A percentile compares a stretch with the other conserved stretches of the same genome.
phyloP scores from a whole-genome alignment of 2,329 filamentous ascomycete species.

The Endocalyx cinctus region DNA sequence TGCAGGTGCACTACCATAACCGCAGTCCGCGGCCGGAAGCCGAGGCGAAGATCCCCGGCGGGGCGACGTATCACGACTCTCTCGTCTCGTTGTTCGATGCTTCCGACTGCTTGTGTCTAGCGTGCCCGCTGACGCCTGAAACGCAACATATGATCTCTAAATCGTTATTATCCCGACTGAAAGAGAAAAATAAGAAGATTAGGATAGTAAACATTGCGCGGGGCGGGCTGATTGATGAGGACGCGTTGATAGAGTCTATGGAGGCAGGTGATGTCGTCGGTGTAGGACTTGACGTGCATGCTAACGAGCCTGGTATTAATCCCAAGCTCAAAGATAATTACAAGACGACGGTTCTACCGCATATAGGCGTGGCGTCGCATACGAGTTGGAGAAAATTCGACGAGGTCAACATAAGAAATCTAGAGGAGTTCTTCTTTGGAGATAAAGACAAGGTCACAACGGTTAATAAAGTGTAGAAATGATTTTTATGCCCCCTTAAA shows the following conservation, averaged over 20 bases:
- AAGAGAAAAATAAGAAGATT: constrained; percentile 19
- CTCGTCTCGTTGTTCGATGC: constrained; percentile 24
- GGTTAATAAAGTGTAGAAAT: constrained; percentile 3
- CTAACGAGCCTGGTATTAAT: constrained; percentile 29
- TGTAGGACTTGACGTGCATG: constrained; percentile 31
- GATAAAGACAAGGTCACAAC: constrained; percentile 7
- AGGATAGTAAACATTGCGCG: constrained; percentile 31
- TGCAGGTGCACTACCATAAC: constrained; percentile 29
- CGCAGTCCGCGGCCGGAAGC: constrained; percentile 14
- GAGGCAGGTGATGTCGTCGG: constrained; percentile 26
- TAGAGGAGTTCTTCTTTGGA: constrained; percentile 20
- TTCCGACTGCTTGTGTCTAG: constrained; percentile 25
- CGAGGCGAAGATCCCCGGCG: constrained; percentile 6
- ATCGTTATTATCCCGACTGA: constrained; percentile 14
- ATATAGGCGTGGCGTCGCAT: constrained; percentile 23
- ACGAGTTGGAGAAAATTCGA: constrained; percentile 26
- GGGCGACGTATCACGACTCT: constrained; percentile 20
- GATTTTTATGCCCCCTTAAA: background rate
- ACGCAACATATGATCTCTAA: constrained; percentile 21
- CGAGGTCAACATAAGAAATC: constrained; percentile 16
- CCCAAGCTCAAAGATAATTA: constrained; percentile 24
- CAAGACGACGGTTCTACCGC: constrained; percentile 26
- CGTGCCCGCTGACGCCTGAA: constrained; percentile 25
- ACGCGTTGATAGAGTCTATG: constrained; percentile 28
- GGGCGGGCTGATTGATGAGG: constrained; percentile 29